These are phyloP conservation scores for Suillus paluster DNA, from an alignment of 768 basidiomycete species.

Conservation along the genomic window DNA sequence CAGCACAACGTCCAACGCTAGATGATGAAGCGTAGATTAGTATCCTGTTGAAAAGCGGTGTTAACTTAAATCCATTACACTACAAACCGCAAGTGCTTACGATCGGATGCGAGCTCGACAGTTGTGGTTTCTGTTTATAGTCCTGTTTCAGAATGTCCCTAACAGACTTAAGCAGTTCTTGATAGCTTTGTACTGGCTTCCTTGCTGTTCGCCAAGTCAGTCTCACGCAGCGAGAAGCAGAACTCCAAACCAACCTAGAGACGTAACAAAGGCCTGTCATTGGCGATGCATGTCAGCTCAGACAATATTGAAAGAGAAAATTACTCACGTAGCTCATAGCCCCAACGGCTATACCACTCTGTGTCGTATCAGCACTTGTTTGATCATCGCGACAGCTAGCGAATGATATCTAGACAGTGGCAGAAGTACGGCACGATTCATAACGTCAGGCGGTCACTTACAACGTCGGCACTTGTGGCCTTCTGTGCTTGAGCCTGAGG, in stretches of 20 bases:
- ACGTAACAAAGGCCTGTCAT: conserved; percentile 61
- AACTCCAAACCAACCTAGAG: conserved; percentile 43
- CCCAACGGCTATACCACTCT: conserved; percentile 67
- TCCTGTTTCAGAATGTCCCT: conserved; percentile 62
- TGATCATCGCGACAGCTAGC: conserved; percentile 74
- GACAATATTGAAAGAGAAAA: background rate
- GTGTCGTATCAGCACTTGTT: conserved; percentile 73
- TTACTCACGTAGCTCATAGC: conserved; percentile 77
- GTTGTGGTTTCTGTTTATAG: conserved; percentile 73
- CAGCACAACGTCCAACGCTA: conserved; percentile 17
- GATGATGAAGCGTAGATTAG: conserved; percentile 33
- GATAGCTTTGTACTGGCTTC: conserved; percentile 66
- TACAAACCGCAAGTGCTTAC: conserved; percentile 36
- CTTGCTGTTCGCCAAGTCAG: conserved; percentile 30
- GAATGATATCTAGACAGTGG: conserved; percentile 59
- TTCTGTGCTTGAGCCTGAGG: conserved; percentile 42
- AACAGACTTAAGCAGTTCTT: conserved; percentile 60
- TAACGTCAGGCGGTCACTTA: conserved; percentile 25
- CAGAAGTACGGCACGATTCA: background rate
- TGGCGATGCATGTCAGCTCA: conserved; percentile 9
- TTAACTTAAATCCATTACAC: background rate
- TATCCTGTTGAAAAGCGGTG: conserved; percentile 24
- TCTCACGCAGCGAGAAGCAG: background rate
- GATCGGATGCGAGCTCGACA: conserved; percentile 74
- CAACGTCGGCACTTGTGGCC: conserved; percentile 72